phyloP scores from a whole-genome alignment of 441 rosid genomes.

The Breynia disticha region DNA sequence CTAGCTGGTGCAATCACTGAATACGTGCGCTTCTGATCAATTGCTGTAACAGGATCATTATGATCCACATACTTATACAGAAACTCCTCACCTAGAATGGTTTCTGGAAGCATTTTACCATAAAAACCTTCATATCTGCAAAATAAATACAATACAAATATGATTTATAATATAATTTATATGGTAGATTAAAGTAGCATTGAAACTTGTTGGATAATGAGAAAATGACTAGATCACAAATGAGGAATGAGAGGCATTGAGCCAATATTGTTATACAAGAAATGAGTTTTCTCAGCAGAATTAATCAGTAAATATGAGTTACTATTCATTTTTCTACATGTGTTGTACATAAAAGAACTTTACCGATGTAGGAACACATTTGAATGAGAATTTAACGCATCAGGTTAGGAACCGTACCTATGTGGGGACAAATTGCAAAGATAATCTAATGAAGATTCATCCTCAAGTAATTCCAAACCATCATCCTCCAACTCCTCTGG shows the following conservation, averaged over 20 bases:
- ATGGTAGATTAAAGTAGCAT: no score
- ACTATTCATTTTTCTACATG: no score
- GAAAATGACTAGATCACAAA: no score
- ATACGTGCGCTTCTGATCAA: constrained; percentile 65
- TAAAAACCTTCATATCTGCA: constrained; percentile 84
- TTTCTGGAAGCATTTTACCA: constrained; percentile 63
- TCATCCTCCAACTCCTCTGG: constrained; percentile 69
- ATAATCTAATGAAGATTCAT: constrained; percentile 83
- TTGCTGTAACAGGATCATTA: constrained; percentile 73
- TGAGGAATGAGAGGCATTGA: no score
- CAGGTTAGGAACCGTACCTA: constrained; percentile 36
- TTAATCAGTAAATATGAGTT: no score
- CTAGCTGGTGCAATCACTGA: constrained; percentile 70
- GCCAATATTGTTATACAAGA: no score
- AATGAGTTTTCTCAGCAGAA: no score
- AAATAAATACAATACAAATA: no score
- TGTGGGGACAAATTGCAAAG: constrained; percentile 93
- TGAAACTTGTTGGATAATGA: no score
- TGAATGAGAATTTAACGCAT: background rate
- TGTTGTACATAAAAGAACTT: no score
- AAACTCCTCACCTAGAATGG: constrained; percentile 63
- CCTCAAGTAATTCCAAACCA: constrained; percentile 56
- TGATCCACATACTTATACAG: constrained; percentile 62
- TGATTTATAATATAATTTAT: no score
- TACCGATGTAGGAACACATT: no score